Evolutionary conservation across 805 yeast genomes (phyloP), one percentile per base, ranked within the genome.

Genomic region (Candida montana): DNA sequence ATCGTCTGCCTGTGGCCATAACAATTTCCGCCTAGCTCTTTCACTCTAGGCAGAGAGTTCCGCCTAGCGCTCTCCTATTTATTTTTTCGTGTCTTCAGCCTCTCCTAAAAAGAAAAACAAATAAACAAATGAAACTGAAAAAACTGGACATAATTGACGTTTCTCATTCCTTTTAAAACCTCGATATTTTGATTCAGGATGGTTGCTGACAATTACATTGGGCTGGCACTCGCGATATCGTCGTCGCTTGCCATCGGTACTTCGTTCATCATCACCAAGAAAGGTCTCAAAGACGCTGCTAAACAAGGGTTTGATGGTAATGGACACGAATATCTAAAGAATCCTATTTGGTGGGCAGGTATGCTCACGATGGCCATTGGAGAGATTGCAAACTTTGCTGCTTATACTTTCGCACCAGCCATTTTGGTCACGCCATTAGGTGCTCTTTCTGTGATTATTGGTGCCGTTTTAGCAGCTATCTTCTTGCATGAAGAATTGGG

Each of bases 261-360:
- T 9, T 85, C 93, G 2, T 89, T 88, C 62, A 89, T 88, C 51
- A 79, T 88, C 59, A 88, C 96, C 21, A 88, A 88, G 61, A 81
- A 83, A 58, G 96, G 96, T 10, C 74, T 89, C 23, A 74, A 79
- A 60, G 81, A 81, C 44, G 83, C 91, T 2, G 71, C 83, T 13
- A 68, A 71, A 44, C 79, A 78, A 43, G 87, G 87, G 3, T 69
- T 73, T 28, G 74, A 71, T 42, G 87, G 82, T 23, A 84, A 84
- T 45, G 88, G 89, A n/a, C 79, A 71, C 57, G 79, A 83, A 53
- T 88, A 88, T 58, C 66, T 88, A 48, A 79, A 74, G 50, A 87
- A 84, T 59, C 96, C 96, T 11, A 75, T 86, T 30, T 88, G 96
- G 96, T 85, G 95, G 86, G 85, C 91, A 1, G 96, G 96, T 11